Conservation (phyloP, 108 stramenopile genomes). For the Cyclostephanos tholiformis region DNA sequence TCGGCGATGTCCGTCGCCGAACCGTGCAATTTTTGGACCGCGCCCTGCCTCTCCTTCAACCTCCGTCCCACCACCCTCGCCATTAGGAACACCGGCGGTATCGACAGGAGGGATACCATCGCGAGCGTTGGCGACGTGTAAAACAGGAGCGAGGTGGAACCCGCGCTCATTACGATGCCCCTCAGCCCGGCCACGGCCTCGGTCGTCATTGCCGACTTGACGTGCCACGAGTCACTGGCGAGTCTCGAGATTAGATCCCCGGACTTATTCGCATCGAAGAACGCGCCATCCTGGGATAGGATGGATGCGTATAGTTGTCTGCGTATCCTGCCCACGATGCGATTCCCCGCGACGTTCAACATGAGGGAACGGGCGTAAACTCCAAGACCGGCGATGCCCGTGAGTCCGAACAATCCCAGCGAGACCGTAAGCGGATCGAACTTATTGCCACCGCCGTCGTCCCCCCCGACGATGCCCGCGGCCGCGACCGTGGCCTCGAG, state of each 20-base stretch:
- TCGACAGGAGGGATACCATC: conserved; percentile 62
- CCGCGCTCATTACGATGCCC: conserved; percentile 66
- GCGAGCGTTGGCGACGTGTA: conserved; percentile 80
- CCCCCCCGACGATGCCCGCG: conserved; percentile 3
- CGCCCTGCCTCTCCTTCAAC: conserved; percentile 58
- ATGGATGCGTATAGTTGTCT: conserved; percentile 62
- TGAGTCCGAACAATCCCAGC: conserved; percentile 65
- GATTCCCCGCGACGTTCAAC: conserved; percentile 78
- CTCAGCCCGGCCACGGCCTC: conserved; percentile 72
- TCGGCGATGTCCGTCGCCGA: conserved; percentile 72
- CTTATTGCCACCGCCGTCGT: neutral
- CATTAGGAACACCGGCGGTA: conserved; percentile 79
- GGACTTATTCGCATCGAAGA: conserved; percentile 67
- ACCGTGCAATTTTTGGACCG: conserved; percentile 69
- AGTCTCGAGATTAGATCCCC: conserved; percentile 86
- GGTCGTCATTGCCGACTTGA: conserved; percentile 79
- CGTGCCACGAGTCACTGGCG: conserved; percentile 69
- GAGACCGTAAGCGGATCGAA: conserved; percentile 54
- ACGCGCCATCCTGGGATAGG: conserved; percentile 73
- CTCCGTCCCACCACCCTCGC: conserved; percentile 58
- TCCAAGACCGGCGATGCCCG: conserved; percentile 61
- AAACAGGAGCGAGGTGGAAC: conserved; percentile 68
- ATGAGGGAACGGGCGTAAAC: conserved; percentile 64
- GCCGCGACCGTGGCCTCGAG: conserved; percentile 23
- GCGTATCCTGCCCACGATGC: conserved; percentile 72